Conservation (phyloP, 805 yeast species). For the Candida ortonii region DNA sequence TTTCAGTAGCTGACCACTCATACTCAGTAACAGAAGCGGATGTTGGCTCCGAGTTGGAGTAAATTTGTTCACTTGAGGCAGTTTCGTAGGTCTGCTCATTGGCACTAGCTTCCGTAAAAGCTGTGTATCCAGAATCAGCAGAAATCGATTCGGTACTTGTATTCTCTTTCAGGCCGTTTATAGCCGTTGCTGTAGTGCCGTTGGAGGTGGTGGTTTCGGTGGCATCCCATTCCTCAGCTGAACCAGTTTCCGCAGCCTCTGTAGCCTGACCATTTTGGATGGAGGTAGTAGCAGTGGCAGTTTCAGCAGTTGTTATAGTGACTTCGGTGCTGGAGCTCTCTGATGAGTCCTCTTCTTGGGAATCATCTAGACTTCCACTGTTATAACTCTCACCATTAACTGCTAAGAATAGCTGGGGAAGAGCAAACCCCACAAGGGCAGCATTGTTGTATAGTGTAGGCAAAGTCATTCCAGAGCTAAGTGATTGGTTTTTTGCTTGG, state of each 20-base stretch:
- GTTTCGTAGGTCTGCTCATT: constrained; percentile 1
- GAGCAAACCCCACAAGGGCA: constrained; percentile 10
- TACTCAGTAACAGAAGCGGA: constrained; percentile 2
- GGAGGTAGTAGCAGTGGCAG: constrained; percentile 6
- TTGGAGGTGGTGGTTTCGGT: neutral
- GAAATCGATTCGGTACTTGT: constrained; percentile 2
- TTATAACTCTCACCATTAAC: constrained; percentile 6
- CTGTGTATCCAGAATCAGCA: constrained; percentile 1
- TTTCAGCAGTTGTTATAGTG: constrained; percentile 1
- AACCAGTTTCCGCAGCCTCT: constrained; percentile 1
- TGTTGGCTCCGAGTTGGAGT: constrained; percentile 1
- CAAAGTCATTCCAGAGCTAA: constrained; percentile 8
- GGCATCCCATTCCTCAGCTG: constrained; percentile 1
- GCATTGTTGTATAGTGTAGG: constrained; percentile 13
- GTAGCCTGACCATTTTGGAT: constrained; percentile 1
- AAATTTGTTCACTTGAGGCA: neutral
- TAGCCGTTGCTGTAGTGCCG: constrained; percentile 1
- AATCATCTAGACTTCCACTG: constrained; percentile 20
- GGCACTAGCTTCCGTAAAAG: too few species aligned
- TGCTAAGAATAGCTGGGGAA: constrained; percentile 10
- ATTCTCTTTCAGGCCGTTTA: too few species aligned
- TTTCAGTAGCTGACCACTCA: neutral
- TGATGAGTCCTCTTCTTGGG: constrained; percentile 5
- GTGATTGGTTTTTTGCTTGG: too few species aligned
- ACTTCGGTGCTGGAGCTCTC: constrained; percentile 1